Evolutionary conservation across 2,329 filamentous ascomycete species (phyloP).

Genomic region (Aspergillus sp.): DNA sequence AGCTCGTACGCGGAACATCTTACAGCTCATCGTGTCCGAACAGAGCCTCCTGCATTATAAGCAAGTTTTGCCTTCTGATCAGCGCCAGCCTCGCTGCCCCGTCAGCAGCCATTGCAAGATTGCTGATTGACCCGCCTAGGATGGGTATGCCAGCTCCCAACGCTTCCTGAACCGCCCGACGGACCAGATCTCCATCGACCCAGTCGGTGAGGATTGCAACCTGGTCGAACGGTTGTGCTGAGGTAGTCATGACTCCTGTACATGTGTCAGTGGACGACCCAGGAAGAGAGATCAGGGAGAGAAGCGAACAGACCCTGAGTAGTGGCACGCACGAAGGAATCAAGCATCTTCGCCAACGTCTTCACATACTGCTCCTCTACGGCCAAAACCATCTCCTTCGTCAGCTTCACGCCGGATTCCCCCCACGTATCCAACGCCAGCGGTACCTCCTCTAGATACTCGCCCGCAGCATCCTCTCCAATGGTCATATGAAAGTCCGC

Average conservation of each 20-base stretch:
- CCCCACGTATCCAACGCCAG: neutral
- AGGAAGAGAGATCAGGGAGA: neutral
- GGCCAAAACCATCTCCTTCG: neutral
- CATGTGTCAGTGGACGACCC: neutral
- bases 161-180: neutral
- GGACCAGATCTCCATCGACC: neutral
- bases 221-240: neutral
- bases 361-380: neutral
- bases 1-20: neutral
- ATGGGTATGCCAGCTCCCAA: neutral
- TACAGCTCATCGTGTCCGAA: neutral
- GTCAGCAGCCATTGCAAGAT: neutral
- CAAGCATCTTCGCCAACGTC: neutral
- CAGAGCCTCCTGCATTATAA: neutral
- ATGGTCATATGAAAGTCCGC: neutral
- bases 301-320: neutral
- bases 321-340: neutral
- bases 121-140: neutral
- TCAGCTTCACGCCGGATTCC: neutral
- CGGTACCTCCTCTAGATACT: neutral
- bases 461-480: neutral
- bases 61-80: slow-evolving; percentile 1
- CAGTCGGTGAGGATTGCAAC: neutral
- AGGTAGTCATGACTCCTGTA: neutral
- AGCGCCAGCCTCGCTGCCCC: slow-evolving; percentile 1